Base-by-base conservation (phyloP, 2,329 filamentous ascomycete species). In the Ophiosphaerella herpotricha region DNA sequence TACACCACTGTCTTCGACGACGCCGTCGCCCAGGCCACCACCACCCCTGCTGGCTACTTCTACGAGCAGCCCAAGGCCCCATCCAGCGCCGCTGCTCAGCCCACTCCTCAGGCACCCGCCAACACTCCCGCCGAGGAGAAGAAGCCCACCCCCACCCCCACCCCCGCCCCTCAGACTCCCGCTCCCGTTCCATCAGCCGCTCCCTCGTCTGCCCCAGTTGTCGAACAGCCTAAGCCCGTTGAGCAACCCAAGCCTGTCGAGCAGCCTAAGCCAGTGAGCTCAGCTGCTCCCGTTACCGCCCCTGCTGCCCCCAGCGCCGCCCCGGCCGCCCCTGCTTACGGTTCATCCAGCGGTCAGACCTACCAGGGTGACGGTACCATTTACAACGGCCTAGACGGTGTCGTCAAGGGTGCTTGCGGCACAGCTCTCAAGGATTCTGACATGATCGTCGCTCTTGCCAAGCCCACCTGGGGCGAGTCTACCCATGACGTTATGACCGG, bases 1-100 rank as follows among this genome's bases (percentile, higher is more conserved):
- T 72, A 65, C 59, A 70, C 68, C 60, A 74, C 71, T 31, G 59
- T 72, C 56, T 73, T 58, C 53, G 67, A 65, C 26, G 63, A 62
- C 52, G 54, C 56, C 3, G 39, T 50, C 12, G 34, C 61, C 24
- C 46, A 54, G 52, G 46, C 58, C 18, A 57, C 63, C 43, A 63
- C 63, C 33, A 48, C 55, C 9, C 48, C 56, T 14, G 58, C 57
- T 40, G 67, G 55, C 50, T 56, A 52, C 40, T 60, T 63, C 52
- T 64, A 60, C 52, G 59, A 64, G 61, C 47, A 57, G 48, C 54
- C 60, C 58, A 45, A 66, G 49, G 54, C 58, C 24, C 39, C 64
- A 18, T 58, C 52, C 52, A 55, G 58, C 42, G 46, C 40, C 29
- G 44, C 43, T 14, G 57, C 53, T n/a, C 36, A 46, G 35, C 53